Evolutionary conservation across 1,139 yeast genomes (phyloP).

Genomic region (Pichia sp.): DNA sequence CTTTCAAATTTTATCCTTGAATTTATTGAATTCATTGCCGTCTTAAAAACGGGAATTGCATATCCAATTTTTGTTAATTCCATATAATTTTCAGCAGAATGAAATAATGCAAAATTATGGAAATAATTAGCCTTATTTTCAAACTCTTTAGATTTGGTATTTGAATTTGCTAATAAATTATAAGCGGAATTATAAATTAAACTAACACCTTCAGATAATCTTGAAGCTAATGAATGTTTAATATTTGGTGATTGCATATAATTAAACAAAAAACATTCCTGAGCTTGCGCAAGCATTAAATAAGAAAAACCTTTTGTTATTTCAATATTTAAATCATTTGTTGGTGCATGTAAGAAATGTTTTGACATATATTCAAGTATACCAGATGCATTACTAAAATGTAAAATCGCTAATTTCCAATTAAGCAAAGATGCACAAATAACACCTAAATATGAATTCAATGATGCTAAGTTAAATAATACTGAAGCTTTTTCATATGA

Average conservation of each 20-base stretch:
- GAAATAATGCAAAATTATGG: constrained; percentile 44
- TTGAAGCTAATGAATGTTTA: constrained; percentile 65
- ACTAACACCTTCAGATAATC: constrained; percentile 60
- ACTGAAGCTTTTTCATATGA: constrained; percentile 89
- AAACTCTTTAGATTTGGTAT: constrained; percentile 18
- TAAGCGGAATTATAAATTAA: constrained; percentile 49
- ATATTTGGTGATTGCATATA: constrained; percentile 41
- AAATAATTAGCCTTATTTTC: constrained; percentile 41
- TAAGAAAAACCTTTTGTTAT: constrained; percentile 60
- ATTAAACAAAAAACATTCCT: constrained; percentile 70
- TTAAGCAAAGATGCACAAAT: constrained; percentile 36
- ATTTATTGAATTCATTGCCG: background rate
- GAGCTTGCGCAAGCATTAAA: constrained; percentile 80
- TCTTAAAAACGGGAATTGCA: constrained; percentile 48
- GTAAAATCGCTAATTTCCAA: constrained; percentile 52
- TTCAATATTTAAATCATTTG: constrained; percentile 66
- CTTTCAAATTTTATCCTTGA: background rate
- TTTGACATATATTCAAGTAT: constrained; percentile 66
- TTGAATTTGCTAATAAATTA: constrained; percentile 28
- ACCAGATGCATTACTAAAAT: constrained; percentile 76
- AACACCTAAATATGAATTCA: constrained; percentile 44
- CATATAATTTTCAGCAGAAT: constrained; percentile 47
- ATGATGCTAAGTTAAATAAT: constrained; percentile 66
- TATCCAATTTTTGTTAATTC: constrained; percentile 59
- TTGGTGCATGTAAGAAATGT: constrained; percentile 86